Evolutionary conservation across 2,329 filamentous ascomycete species (phyloP).

Genomic region (Sporothrix luriei): DNA sequence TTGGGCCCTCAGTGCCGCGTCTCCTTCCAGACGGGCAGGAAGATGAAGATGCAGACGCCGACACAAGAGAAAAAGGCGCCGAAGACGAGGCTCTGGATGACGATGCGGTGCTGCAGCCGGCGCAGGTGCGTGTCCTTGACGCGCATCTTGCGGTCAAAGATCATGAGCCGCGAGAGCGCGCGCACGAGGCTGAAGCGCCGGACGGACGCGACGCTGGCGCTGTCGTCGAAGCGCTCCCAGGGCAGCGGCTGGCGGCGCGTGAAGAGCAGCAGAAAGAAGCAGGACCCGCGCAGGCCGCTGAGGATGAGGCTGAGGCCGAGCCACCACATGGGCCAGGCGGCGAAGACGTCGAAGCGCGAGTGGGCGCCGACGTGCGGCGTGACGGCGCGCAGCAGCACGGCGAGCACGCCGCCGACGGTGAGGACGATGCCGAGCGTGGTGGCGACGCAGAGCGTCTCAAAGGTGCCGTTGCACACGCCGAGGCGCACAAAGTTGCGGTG

Average conservation of each 20-base stretch:
- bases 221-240: conserved; percentile 53
- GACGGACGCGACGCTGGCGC: conserved; percentile 35
- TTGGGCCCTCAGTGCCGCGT: conserved; percentile 27
- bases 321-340: conserved; percentile 52
- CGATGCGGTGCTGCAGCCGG: conserved; percentile 50
- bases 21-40: conserved; percentile 50
- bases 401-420: conserved; percentile 47
- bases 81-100: conserved; percentile 47
- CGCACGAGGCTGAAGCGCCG: conserved; percentile 40
- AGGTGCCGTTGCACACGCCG: conserved; percentile 56
- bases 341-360: conserved; percentile 48
- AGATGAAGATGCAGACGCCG: conserved; percentile 48
- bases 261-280: conserved; percentile 53
- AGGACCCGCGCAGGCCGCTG: conserved; percentile 50
- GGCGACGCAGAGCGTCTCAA: conserved; percentile 53
- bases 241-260: conserved; percentile 51
- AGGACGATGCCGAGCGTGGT: conserved; percentile 49
- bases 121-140: conserved; percentile 51
- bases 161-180: conserved; percentile 48
- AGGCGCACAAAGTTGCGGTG: conserved; percentile 56
- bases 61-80: conserved; percentile 46
- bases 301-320: conserved; percentile 49
- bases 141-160: conserved; percentile 51
- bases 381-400: conserved; percentile 48
- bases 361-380: conserved; percentile 45